Conservation (phyloP, 305 asterid species). For the Fraxinus ornus region DNA sequence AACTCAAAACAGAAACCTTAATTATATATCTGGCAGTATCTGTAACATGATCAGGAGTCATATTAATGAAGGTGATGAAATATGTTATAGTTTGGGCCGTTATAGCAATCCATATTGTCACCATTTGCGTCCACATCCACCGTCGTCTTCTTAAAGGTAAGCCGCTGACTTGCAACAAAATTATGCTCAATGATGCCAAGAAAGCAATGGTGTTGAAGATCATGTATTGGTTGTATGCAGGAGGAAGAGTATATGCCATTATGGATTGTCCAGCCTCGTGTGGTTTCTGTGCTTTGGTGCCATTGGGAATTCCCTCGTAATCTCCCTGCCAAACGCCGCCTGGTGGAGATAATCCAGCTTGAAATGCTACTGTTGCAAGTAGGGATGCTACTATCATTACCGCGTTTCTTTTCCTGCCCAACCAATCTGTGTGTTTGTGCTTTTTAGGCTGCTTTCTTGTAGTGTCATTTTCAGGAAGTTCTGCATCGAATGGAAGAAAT, state of each 20-base stretch:
- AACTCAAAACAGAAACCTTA: conserved; percentile 18
- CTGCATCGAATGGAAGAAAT: not conserved
- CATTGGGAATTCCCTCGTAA: conserved; percentile 6
- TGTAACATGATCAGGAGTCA: conserved; percentile 28
- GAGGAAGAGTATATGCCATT: conserved; percentile 36
- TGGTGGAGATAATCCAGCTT: conserved; percentile 45
- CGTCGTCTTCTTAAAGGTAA: conserved; percentile 33
- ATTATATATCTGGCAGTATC: conserved; percentile 25
- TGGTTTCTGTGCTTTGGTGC: conserved; percentile 13
- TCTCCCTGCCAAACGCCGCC: conserved; percentile 46
- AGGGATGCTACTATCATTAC: conserved; percentile 48
- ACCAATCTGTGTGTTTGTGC: conserved; percentile 33
- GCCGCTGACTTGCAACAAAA: conserved; percentile 38
- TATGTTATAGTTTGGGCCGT: conserved; percentile 35
- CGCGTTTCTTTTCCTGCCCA: conserved; percentile 34
- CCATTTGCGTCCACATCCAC: conserved; percentile 43
- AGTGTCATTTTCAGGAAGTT: not conserved
- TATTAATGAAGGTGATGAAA: conserved; percentile 25
- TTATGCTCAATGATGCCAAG: conserved; percentile 44
- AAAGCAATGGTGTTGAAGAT: conserved; percentile 40
- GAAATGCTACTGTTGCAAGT: conserved; percentile 44
- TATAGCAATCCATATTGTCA: conserved; percentile 36
- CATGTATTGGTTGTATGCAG: conserved; percentile 30
- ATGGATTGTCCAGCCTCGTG: conserved; percentile 44
- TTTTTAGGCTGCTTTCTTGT: not conserved